phyloP scores from a whole-genome alignment of 2,329 filamentous ascomycete species.

The Ramularia endophylla region DNA sequence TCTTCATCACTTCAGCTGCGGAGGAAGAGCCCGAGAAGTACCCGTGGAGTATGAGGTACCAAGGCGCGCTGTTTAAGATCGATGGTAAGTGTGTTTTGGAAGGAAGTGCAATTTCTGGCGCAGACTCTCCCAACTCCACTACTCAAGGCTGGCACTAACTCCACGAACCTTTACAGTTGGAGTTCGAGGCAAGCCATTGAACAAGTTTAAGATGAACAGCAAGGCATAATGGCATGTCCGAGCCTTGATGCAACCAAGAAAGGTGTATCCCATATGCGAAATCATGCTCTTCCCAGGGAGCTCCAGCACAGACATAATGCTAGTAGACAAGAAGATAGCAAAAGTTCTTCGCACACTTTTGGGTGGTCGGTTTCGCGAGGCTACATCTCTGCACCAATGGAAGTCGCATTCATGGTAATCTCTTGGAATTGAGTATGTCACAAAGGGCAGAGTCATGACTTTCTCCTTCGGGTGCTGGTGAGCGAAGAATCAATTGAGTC shows the following conservation, averaged over 20 bases:
- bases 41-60: constrained; percentile 55
- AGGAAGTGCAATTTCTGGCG: no score
- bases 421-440: no score
- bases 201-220: constrained; percentile 52
- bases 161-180: constrained; percentile 50
- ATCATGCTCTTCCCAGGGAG: not conserved
- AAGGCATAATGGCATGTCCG: constrained; percentile 11
- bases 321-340: no score
- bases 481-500: no score
- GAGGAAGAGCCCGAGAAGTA: constrained; percentile 59
- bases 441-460: no score
- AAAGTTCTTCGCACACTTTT: no score
- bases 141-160: not conserved
- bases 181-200: constrained; percentile 56
- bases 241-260: not conserved
- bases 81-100: constrained; percentile 35
- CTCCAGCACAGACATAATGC: no score
- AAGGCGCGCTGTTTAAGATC: constrained; percentile 68
- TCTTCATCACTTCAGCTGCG: constrained; percentile 77
- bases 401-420: no score
- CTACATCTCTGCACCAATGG: no score
- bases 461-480: no score
- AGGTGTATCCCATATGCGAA: not conserved
- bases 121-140: no score
- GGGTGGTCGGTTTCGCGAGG: no score